Percentiles rank a stretch among this genome's conserved stretches.
phyloP scores from a whole-genome alignment of 2,329 filamentous ascomycete genomes.

The Pseudodiploospora longispora region DNA sequence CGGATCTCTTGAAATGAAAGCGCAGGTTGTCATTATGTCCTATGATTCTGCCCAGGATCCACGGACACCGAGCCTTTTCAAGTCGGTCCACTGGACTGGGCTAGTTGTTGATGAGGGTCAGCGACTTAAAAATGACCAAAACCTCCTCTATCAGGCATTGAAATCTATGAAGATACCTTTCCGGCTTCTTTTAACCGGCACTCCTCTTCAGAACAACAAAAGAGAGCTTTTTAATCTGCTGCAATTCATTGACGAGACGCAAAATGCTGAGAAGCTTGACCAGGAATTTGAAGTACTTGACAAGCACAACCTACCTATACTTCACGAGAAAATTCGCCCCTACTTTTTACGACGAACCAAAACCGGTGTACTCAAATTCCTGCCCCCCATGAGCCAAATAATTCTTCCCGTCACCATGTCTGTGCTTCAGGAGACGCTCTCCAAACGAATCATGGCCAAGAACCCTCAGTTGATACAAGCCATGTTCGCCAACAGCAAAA shows the following conservation, averaged over 20 bases:
- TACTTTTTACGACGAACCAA: conserved; percentile 74
- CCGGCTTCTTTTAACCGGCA: conserved; percentile 80
- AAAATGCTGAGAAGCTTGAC: conserved; percentile 66
- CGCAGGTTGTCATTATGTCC: conserved; percentile 89
- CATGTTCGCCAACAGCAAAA: conserved; percentile 64
- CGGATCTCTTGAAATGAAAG: conserved; percentile 59
- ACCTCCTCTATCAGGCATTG: conserved; percentile 69
- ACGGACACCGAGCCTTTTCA: conserved; percentile 57
- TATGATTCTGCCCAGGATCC: conserved; percentile 82
- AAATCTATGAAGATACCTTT: conserved; percentile 69
- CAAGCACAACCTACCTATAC: conserved; percentile 68
- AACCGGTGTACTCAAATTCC: conserved; percentile 78
- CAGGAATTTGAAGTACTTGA: conserved; percentile 69
- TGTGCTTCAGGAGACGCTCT: conserved; percentile 84
- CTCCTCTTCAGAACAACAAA: conserved; percentile 91
- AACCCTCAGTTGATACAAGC: conserved; percentile 82
- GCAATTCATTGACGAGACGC: conserved; percentile 74
- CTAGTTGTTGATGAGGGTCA: conserved; percentile 94
- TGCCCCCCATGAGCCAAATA: conserved; percentile 89
- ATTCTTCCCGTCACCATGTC: conserved; percentile 97
- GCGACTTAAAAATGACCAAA: conserved; percentile 87
- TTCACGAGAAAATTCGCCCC: conserved; percentile 76
- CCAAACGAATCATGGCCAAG: conserved; percentile 86
- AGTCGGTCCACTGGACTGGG: conserved; percentile 70
- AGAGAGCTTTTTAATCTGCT: conserved; percentile 93